phyloP scores from a whole-genome alignment of 257 asterid species.

The Ballota nigra region DNA sequence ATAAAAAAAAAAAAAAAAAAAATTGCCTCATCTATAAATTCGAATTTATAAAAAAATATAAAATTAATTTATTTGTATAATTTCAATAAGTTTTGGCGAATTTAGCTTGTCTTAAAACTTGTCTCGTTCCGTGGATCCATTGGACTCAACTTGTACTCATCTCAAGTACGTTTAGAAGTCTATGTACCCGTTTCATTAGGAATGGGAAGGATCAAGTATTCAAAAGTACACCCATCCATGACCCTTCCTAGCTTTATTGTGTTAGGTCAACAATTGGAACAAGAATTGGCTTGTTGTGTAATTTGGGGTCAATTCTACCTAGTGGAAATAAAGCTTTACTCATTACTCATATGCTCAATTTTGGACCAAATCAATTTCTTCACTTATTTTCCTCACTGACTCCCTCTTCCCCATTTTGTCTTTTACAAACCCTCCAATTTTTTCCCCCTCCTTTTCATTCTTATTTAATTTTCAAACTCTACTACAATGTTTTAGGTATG shows the following conservation, averaged over 20 bases:
- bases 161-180: no score
- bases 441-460: background rate
- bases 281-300: slow-evolving; percentile 49
- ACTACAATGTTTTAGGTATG: background rate
- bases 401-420: slow-evolving; percentile 25
- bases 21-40: no score
- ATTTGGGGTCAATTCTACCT: slow-evolving; percentile 48
- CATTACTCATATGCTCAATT: slow-evolving; percentile 18
- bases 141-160: no score
- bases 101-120: no score
- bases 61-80: no score
- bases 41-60: no score
- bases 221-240: no score
- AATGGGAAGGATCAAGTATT: no score
- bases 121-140: no score
- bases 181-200: no score
- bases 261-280: slow-evolving; percentile 71
- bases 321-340: slow-evolving; percentile 32
- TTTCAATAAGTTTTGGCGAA: no score
- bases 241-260: slow-evolving; percentile 9
- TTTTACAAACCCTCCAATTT: slow-evolving; percentile 4
- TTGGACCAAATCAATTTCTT: slow-evolving; percentile 23
- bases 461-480: background rate
- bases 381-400: slow-evolving; percentile 6
- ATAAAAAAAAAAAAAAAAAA: no score